These are phyloP conservation scores for Torrubiellomyces zombiae DNA, from an alignment of 2,329 filamentous ascomycete species.

Conservation along the genomic window DNA sequence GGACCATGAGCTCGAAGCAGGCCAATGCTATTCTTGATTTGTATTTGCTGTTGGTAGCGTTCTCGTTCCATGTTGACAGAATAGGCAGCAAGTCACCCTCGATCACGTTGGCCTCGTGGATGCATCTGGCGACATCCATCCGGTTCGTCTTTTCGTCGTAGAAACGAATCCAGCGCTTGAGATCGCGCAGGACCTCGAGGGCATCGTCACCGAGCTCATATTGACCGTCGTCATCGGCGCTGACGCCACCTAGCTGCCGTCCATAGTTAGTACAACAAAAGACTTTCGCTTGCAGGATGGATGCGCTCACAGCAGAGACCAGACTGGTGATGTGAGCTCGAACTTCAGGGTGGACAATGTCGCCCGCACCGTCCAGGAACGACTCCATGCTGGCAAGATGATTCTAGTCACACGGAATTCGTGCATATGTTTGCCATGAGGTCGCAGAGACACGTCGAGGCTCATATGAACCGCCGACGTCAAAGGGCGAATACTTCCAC, in stretches of 20 bases:
- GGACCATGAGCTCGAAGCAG: slow-evolving; percentile 79
- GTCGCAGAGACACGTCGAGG: too few relatives aligned
- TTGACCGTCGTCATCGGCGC: slow-evolving; percentile 59
- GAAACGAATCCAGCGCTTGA: slow-evolving; percentile 88
- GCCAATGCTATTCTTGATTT: slow-evolving; percentile 67
- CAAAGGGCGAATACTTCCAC: too few relatives aligned
- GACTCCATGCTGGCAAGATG: slow-evolving; percentile 30
- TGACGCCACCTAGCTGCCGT: slow-evolving; percentile 64
- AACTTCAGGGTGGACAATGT: slow-evolving; percentile 77
- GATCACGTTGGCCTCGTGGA: slow-evolving; percentile 84
- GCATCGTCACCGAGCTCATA: slow-evolving; percentile 91
- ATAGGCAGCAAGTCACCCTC: slow-evolving; percentile 83
- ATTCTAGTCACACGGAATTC: too few relatives aligned
- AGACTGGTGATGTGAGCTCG: slow-evolving; percentile 87
- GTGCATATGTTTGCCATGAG: too few relatives aligned
- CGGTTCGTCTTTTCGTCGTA: slow-evolving; percentile 89
- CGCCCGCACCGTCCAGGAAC: slow-evolving; percentile 29
- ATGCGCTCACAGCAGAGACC: slow-evolving; percentile 63
- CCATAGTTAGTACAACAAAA: slow-evolving; percentile 4
- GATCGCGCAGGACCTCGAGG: slow-evolving; percentile 75
- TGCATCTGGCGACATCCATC: slow-evolving; percentile 83
- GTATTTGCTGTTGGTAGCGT: slow-evolving; percentile 53
- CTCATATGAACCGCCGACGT: too few relatives aligned
- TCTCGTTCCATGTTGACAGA: slow-evolving; percentile 64
- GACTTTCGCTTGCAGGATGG: neutral